Evolutionary conservation across 495 filamentous ascomycete species (phyloP).

Genomic region (Neurospora sublineolata): DNA sequence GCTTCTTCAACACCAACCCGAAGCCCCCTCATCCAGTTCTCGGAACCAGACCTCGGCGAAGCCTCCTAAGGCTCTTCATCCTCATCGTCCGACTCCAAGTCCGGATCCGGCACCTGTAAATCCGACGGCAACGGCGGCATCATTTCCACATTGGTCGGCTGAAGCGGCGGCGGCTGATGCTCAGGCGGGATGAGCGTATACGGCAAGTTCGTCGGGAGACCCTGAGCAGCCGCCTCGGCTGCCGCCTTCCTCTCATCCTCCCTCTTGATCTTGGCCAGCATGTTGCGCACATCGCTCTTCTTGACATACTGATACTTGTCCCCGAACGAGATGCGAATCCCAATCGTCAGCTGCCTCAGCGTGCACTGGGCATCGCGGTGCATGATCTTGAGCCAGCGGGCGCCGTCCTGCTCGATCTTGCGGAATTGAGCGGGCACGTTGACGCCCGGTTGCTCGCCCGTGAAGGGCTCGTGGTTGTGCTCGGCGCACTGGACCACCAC

Average conservation of each 20-base stretch:
- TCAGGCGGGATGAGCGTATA: constrained; percentile 20
- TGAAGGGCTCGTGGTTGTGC: constrained; percentile 28
- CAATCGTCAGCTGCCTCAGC: constrained; percentile 25
- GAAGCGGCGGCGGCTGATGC: constrained; percentile 19
- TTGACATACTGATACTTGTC: constrained; percentile 31
- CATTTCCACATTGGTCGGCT: constrained; percentile 11
- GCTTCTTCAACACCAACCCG: neutral
- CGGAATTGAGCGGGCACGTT: constrained; percentile 24
- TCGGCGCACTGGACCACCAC: constrained; percentile 24
- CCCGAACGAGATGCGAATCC: constrained; percentile 23
- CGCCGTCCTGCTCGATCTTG: constrained; percentile 25
- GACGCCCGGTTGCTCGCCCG: constrained; percentile 17
- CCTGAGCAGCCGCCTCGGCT: constrained; percentile 8
- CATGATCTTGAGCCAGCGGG: constrained; percentile 27
- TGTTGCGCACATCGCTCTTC: constrained; percentile 23
- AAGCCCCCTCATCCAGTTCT: neutral
- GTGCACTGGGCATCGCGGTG: constrained; percentile 23
- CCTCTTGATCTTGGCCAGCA: constrained; percentile 24
- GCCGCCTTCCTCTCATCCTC: constrained; percentile 23
- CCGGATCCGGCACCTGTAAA: constrained; percentile 25
- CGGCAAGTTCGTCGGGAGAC: constrained; percentile 12
- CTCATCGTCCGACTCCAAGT: constrained; percentile 23
- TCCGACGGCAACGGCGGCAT: constrained; percentile 19
- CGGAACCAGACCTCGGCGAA: neutral
- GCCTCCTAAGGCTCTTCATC: constrained; percentile 13